Evolutionary conservation across 805 yeast genomes (phyloP), one percentile per base, ranked within the genome.

Genomic region (Hagleromyces aurorensis): DNA sequence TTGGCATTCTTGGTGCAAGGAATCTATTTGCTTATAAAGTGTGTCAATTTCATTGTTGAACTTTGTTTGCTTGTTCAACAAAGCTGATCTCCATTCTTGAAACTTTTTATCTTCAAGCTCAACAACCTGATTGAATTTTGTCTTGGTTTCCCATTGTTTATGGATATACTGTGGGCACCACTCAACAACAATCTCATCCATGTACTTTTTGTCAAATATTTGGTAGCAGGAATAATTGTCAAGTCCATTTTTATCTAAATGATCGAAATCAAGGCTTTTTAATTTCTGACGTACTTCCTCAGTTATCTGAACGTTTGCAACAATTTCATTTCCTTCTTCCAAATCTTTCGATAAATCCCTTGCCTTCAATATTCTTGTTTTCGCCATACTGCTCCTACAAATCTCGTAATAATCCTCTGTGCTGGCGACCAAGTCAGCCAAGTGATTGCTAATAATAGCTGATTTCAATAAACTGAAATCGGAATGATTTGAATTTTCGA

Each of bases 341-440:
- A n/a, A n/a, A n/a, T n/a, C n/a, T n/a, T 21, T 16, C 14, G 16
- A 16, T 6, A 53, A 46, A 19, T 40, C 50, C 29, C 43, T 48
- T 2, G 55, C 51, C 19, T 49, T 43, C 13, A 41, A 35, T 14
- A 59, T 36, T 33, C 82, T 62, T 7, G 70, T 62, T 30, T 59
- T 63, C 59, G 81, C 62, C 46, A 78, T 70, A 25, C 65, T 65
- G 13, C 62, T 51, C 25, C 95, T 70, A 58, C 73, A 84, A 19
- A 64, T 65, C 43, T 80, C 93, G 57, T 78, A 85, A 50, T 80
- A 54, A n/a, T 65, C 63, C 44, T 85, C 89, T 5, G 94, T 83
- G 6, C 85, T 66, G n/a, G 62, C 50, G 22, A 84, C 74, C 41
- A 87, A 67, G 48, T 86, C 95, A 28, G 81, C 69, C 79, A 84